Evolutionary conservation across 164 flowering plant species (phyloP).

Genomic region (Santalum album): DNA sequence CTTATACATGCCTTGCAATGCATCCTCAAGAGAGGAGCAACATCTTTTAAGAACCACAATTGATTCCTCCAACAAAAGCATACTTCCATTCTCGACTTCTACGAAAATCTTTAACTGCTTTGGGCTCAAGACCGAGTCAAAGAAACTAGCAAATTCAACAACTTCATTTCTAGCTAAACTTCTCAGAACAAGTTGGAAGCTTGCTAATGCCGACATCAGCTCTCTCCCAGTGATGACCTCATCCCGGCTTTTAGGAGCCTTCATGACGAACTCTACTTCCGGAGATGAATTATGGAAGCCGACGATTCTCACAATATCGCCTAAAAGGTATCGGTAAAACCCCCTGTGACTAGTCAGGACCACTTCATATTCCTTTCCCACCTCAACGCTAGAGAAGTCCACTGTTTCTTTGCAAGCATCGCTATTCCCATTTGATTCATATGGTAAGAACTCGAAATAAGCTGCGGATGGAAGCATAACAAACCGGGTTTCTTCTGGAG

Average conservation of each 20-base stretch:
- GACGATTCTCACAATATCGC: constrained; percentile 37
- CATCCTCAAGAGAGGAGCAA: constrained; percentile 23
- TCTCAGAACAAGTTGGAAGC: constrained; percentile 13
- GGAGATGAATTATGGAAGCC: constrained; percentile 43
- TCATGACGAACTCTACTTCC: constrained; percentile 32
- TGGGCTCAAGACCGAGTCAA: constrained; percentile 18
- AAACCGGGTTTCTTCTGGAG: constrained; percentile 30
- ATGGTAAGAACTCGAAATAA: constrained; percentile 51
- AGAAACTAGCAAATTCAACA: constrained; percentile 24
- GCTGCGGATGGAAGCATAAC: constrained; percentile 44
- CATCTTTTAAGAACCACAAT: constrained; percentile 15
- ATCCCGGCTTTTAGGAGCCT: constrained; percentile 27
- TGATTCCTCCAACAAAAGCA: constrained; percentile 10
- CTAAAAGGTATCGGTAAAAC: constrained; percentile 31
- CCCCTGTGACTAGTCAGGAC: constrained; percentile 48
- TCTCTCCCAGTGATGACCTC: constrained; percentile 36
- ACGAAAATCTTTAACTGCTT: constrained; percentile 26
- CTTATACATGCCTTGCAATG: constrained; percentile 25
- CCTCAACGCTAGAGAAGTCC: constrained; percentile 32
- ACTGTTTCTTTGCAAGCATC: constrained; percentile 16
- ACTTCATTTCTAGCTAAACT: constrained; percentile 14
- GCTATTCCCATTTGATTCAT: constrained; percentile 9
- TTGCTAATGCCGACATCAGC: constrained; percentile 28
- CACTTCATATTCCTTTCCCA: constrained; percentile 44
- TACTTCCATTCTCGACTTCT: constrained; percentile 16